Conservation (phyloP, 176 grass and related monocot genomes). For the Aegilops umbellulata region DNA sequence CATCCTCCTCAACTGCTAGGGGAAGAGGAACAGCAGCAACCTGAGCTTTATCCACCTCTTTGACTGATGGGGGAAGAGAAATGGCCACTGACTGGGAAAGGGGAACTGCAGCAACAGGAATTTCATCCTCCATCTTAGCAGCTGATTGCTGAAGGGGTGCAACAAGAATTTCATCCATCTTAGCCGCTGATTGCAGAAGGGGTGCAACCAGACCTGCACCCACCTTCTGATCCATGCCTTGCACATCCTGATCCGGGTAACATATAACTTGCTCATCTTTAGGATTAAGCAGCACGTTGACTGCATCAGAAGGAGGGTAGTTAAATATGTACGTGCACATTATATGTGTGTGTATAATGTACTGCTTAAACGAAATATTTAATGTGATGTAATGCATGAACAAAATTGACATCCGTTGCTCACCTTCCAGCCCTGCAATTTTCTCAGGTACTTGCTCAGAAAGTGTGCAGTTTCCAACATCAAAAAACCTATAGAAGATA, state of each 20-base stretch:
- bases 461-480: slow-evolving; percentile 54
- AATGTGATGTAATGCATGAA: slow-evolving; percentile 6
- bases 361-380: slow-evolving; percentile 4
- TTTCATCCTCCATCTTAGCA: slow-evolving; percentile 24
- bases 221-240: slow-evolving; percentile 3
- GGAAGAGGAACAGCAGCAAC: not conserved
- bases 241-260: not conserved
- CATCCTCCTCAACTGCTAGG: slow-evolving; percentile 2
- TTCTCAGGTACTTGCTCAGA: slow-evolving; percentile 56
- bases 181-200: not conserved
- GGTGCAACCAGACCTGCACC: slow-evolving; percentile 2
- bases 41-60: slow-evolving; percentile 5
- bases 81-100: slow-evolving; percentile 5
- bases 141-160: not conserved
- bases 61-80: not conserved
- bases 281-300: slow-evolving; percentile 52
- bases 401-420: slow-evolving; percentile 24
- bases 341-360: not conserved
- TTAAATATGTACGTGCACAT: not conserved
- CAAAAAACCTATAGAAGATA: slow-evolving; percentile 76
- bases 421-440: slow-evolving; percentile 59
- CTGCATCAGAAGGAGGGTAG: slow-evolving; percentile 41
- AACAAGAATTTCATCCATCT: slow-evolving; percentile 21
- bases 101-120: slow-evolving; percentile 19
- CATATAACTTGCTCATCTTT: slow-evolving; percentile 38